Conservation (phyloP, 1,284 basidiomycete genomes). For the Exobasidium rhododendri region DNA sequence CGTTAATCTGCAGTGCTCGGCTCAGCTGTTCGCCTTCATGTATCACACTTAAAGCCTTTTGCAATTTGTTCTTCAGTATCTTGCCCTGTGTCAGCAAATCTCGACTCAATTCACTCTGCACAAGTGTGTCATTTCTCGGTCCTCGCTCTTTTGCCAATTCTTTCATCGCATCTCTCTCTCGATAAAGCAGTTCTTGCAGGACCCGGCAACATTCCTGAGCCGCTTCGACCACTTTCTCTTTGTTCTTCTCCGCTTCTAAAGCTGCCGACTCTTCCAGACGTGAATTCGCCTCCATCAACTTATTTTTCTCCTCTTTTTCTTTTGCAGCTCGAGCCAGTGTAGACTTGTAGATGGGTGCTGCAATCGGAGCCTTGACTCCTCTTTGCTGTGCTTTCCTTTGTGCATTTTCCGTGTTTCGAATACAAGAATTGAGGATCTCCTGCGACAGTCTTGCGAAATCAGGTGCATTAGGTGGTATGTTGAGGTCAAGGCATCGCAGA, state of each 20-base stretch:
- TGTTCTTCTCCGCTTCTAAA: neutral
- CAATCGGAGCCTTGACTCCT: slow-evolving; percentile 38
- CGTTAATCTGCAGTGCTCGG: slow-evolving; percentile 29
- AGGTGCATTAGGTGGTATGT: slow-evolving; percentile 80
- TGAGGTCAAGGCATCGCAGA: slow-evolving; percentile 87
- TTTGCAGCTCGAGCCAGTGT: slow-evolving; percentile 38
- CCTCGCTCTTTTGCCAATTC: slow-evolving; percentile 19
- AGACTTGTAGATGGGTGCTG: slow-evolving; percentile 48
- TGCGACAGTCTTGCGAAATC: slow-evolving; percentile 68
- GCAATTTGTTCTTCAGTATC: slow-evolving; percentile 21
- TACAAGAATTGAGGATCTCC: slow-evolving; percentile 63
- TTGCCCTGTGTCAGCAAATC: slow-evolving; percentile 34
- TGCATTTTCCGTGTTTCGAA: slow-evolving; percentile 59
- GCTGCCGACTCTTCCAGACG: slow-evolving; percentile 19
- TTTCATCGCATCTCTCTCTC: slow-evolving; percentile 29
- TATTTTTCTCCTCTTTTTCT: slow-evolving; percentile 37
- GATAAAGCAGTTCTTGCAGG: slow-evolving; percentile 27
- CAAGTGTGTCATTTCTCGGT: slow-evolving; percentile 6
- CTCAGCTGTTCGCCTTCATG: slow-evolving; percentile 18
- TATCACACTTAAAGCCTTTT: slow-evolving; percentile 12
- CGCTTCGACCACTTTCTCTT: slow-evolving; percentile 18
- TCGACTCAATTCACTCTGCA: slow-evolving; percentile 25
- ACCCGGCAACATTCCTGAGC: slow-evolving; percentile 31
- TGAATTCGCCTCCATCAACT: slow-evolving; percentile 25
- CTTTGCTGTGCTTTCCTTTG: slow-evolving; percentile 30